phyloP scores from a whole-genome alignment of 371 early-diverging fungal species.

The Mortierella sp. region DNA sequence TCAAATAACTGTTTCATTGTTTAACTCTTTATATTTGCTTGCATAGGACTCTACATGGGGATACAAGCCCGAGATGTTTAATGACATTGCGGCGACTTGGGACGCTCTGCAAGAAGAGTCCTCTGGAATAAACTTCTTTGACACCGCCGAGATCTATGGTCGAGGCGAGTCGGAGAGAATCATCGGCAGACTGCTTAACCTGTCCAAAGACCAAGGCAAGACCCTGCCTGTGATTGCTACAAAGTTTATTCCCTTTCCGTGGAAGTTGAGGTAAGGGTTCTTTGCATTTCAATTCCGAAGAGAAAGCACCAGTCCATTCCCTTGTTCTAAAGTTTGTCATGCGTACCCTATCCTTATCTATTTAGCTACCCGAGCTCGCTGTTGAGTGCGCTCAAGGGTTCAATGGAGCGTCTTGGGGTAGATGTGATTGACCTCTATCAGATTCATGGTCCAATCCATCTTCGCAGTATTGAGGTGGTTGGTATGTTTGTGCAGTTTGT shows the following conservation, averaged over 20 bases:
- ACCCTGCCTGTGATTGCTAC: slow-evolving; percentile 60
- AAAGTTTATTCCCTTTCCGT: slow-evolving; percentile 61
- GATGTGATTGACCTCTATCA: slow-evolving; percentile 76
- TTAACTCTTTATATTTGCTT: too few species aligned
- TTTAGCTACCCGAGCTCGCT: slow-evolving; percentile 59
- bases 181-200: slow-evolving; percentile 54
- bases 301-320: too few species aligned
- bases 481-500: too few species aligned
- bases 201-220: slow-evolving; percentile 24
- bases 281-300: too few species aligned
- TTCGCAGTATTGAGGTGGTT: slow-evolving; percentile 60
- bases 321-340: too few species aligned
- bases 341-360: not conserved
- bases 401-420: slow-evolving; percentile 64
- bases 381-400: slow-evolving; percentile 61
- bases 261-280: slow-evolving; percentile 29
- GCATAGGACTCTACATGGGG: slow-evolving; percentile 34
- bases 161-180: slow-evolving; percentile 66
- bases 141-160: slow-evolving; percentile 67
- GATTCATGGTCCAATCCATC: slow-evolving; percentile 77
- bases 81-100: slow-evolving; percentile 49
- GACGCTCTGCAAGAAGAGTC: slow-evolving; percentile 35
- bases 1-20: not conserved
- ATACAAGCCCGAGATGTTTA: slow-evolving; percentile 50
- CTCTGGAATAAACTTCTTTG: slow-evolving; percentile 51